These are phyloP conservation scores for Citrullus colocynthis DNA, from an alignment of 306 rosid genomes.

Conservation along the genomic window DNA sequence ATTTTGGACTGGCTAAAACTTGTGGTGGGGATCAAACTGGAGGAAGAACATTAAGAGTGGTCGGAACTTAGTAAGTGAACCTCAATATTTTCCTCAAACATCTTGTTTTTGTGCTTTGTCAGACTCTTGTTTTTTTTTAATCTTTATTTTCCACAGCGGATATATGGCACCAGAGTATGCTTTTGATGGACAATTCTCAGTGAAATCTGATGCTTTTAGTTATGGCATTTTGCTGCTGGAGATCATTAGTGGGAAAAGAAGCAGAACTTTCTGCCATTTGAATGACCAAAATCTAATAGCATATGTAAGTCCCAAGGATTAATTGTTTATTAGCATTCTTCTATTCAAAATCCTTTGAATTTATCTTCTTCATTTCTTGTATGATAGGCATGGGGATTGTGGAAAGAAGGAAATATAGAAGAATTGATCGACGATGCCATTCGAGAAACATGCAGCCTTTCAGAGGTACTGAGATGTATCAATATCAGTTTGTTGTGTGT, in stretches of 20 bases:
- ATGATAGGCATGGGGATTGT: constrained; percentile 21
- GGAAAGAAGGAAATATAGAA: constrained; percentile 10
- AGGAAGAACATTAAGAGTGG: constrained; percentile 8
- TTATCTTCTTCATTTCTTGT: background rate
- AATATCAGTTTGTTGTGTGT: constrained; percentile 18
- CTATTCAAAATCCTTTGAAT: background rate
- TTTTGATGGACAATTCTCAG: constrained; percentile 8
- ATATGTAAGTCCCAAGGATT: background rate
- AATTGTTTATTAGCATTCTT: background rate
- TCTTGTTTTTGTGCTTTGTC: background rate
- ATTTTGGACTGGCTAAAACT: constrained; percentile 18
- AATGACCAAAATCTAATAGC: background rate
- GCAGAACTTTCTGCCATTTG: background rate
- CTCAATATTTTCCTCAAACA: background rate
- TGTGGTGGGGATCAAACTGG: constrained; percentile 11
- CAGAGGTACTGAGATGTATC: constrained; percentile 3
- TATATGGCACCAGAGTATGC: constrained; percentile 24
- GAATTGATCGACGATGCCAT: constrained; percentile 11
- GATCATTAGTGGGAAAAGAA: constrained; percentile 15
- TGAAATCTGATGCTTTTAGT: constrained; percentile 12
- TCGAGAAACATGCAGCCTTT: background rate
- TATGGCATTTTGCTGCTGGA: constrained; percentile 14
- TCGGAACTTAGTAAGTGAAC: constrained; percentile 23
- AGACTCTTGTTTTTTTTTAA: background rate
- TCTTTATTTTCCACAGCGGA: background rate